Evolutionary conservation across 2,329 filamentous ascomycete species (phyloP), one percentile per base, ranked within the genome.

Genomic region (Venturia effusa): DNA sequence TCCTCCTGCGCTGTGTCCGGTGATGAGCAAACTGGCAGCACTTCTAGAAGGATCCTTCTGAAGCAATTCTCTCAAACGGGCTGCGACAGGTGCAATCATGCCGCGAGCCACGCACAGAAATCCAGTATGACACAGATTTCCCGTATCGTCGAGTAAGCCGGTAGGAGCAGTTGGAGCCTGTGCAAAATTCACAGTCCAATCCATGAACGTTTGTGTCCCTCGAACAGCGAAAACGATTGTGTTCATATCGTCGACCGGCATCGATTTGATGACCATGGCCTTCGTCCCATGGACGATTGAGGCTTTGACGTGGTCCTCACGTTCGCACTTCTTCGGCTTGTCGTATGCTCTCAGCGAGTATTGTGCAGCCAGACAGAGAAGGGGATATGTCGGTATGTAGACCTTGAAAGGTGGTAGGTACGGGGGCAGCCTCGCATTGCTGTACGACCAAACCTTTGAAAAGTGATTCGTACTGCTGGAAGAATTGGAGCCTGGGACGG

Each of bases 101-200:
- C 85, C 86, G 61, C 84, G 81, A 0, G 91, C 90, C 1, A 90
- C 88, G 15, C 83, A 81, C 0, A 96, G 79, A 68, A 95, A 96
- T 0, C 91, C 91, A 0, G 88, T 81, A 71, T 96, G 91, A 71
- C 90, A 94, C 17, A 87, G 79, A 70, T 95, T 95, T 19, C 84
- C 85, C 0, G 80, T 74, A 68, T 95, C 90, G 70, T 95, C 90
- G 32, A 96, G 79, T 71, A 95, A 94, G 1, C 83, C 84, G 0
- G 71, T 72, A 0, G 91, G 89, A 1, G 84, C 80, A 0, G 82
- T 79, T 0, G 90, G 90, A 0, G 82, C 84, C 1, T 83, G 83
- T 61, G 89, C 84, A 63, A 94, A 81, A 72, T 96, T 95, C 57
- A 94, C 88, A 1, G 88, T 83, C 91, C 91, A 96, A 75, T 96